phyloP scores from a whole-genome alignment of 1,139 yeast genomes.

The Geotrichum citri-aurantii region DNA sequence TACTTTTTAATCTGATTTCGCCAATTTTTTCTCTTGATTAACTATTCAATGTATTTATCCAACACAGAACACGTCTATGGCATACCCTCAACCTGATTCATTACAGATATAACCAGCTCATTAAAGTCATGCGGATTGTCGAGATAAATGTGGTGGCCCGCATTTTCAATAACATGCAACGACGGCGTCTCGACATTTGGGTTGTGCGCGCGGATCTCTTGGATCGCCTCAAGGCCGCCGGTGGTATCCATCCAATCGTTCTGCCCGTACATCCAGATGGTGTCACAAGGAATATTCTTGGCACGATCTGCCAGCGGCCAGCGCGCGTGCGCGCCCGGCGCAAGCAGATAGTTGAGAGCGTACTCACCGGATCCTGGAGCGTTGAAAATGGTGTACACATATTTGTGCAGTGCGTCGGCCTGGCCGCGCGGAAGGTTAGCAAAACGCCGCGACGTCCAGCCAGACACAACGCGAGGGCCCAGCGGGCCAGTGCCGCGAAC shows the following conservation, averaged over 20 bases:
- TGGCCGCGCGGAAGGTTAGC: constrained; percentile 22
- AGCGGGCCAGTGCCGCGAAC: constrained; percentile 29
- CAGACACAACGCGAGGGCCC: constrained; percentile 28
- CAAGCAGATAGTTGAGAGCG: constrained; percentile 55
- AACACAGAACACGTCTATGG: not conserved
- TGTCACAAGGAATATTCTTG: constrained; percentile 39
- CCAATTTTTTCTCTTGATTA: no score
- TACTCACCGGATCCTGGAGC: constrained; percentile 60
- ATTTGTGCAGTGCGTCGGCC: constrained; percentile 41
- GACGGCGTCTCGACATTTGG: not conserved
- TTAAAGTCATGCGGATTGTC: constrained; percentile 60
- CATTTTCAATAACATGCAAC: constrained; percentile 40
- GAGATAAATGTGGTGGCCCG: constrained; percentile 76
- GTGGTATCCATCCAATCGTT: constrained; percentile 80
- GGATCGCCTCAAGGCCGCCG: constrained; percentile 50
- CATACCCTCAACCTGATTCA: constrained; percentile 10
- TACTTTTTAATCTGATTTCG: no score
- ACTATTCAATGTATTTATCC: not conserved
- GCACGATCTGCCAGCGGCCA: constrained; percentile 69
- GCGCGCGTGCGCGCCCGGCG: constrained; percentile 69
- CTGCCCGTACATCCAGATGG: constrained; percentile 70
- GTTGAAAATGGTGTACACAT: constrained; percentile 55
- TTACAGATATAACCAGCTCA: constrained; percentile 41
- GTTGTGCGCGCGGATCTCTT: not conserved
- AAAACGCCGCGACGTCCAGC: constrained; percentile 30